Conservation (phyloP, 2,329 filamentous ascomycete genomes). For the Phialemoniopsis sp. region DNA sequence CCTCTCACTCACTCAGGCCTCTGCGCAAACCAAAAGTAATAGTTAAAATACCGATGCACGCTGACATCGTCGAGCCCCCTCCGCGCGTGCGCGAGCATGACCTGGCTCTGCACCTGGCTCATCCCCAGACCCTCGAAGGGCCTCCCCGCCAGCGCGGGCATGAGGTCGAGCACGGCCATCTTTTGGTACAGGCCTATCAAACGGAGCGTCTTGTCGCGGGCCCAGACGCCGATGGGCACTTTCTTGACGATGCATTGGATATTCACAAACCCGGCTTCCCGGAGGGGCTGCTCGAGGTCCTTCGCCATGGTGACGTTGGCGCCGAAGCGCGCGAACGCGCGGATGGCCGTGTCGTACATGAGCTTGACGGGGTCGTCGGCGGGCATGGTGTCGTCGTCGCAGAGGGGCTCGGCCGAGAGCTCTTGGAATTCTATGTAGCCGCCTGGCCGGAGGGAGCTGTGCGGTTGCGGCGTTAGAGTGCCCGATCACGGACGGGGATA, state of each 20-base stretch:
- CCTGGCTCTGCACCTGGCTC: slow-evolving; percentile 59
- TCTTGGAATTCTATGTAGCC: slow-evolving; percentile 24
- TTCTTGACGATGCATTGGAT: slow-evolving; percentile 31
- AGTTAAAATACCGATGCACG: slow-evolving; percentile 13
- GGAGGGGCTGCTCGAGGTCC: slow-evolving; percentile 15
- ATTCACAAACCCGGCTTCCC: slow-evolving; percentile 33
- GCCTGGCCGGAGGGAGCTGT: slow-evolving; percentile 16
- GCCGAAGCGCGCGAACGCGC: slow-evolving; percentile 20
- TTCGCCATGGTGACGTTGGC: slow-evolving; percentile 16
- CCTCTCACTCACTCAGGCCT: slow-evolving; percentile 3
- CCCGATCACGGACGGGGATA: no score
- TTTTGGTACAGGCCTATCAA: slow-evolving; percentile 26
- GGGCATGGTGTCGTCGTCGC: slow-evolving; percentile 18
- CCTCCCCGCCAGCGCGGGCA: slow-evolving; percentile 7
- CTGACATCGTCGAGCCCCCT: slow-evolving; percentile 3
- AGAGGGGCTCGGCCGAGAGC: slow-evolving; percentile 17
- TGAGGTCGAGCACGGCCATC: slow-evolving; percentile 6
- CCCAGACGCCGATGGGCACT: slow-evolving; percentile 42
- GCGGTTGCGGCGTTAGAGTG: not conserved
- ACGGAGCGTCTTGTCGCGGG: slow-evolving; percentile 5
- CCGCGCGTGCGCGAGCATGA: slow-evolving; percentile 26
- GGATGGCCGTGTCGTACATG: slow-evolving; percentile 17
- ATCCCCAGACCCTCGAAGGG: slow-evolving; percentile 28
- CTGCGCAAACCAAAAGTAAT: slow-evolving; percentile 14
- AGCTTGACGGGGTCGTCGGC: slow-evolving; percentile 10